Conservation (phyloP, 805 yeast genomes). For the Candida piceae region DNA sequence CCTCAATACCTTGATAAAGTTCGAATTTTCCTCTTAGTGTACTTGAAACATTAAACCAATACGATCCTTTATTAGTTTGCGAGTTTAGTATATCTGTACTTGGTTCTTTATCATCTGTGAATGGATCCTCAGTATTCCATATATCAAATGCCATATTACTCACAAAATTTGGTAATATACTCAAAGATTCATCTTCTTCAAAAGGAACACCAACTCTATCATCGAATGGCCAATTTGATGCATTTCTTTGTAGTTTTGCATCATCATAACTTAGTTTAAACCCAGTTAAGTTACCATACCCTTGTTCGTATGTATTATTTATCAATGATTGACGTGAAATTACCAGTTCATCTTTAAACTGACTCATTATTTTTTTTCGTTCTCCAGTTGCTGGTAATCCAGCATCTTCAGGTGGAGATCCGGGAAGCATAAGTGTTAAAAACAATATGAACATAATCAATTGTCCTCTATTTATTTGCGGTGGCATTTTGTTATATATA, state of each 20-base stretch:
- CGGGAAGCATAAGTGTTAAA: conserved; percentile 37
- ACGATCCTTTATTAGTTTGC: conserved; percentile 27
- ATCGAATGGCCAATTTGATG: conserved; percentile 54
- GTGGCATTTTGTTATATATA: conserved; percentile 12
- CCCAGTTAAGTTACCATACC: conserved; percentile 74
- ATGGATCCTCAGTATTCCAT: conserved; percentile 42
- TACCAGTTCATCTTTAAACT: conserved; percentile 31
- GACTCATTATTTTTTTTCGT: conserved; percentile 25
- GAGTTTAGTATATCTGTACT: not conserved
- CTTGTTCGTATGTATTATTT: conserved; percentile 41
- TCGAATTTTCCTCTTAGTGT: conserved; percentile 39
- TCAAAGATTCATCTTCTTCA: conserved; percentile 44
- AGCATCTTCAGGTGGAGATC: conserved; percentile 31
- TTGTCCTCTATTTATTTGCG: conserved; percentile 26
- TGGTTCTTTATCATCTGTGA: conserved; percentile 1
- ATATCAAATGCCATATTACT: conserved; percentile 42
- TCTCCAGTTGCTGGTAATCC: conserved; percentile 22
- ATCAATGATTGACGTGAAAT: conserved; percentile 30
- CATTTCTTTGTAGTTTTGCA: conserved; percentile 38
- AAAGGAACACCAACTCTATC: conserved; percentile 32
- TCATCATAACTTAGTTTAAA: conserved; percentile 62
- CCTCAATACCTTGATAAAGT: conserved; percentile 9
- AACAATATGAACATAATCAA: conserved; percentile 33
- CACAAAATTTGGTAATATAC: conserved; percentile 57
- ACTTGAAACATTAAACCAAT: conserved; percentile 42